Evolutionary conservation across 2,329 filamentous ascomycete species (phyloP), one percentile per base, ranked within the genome.

Genomic region (Chalara sp.): DNA sequence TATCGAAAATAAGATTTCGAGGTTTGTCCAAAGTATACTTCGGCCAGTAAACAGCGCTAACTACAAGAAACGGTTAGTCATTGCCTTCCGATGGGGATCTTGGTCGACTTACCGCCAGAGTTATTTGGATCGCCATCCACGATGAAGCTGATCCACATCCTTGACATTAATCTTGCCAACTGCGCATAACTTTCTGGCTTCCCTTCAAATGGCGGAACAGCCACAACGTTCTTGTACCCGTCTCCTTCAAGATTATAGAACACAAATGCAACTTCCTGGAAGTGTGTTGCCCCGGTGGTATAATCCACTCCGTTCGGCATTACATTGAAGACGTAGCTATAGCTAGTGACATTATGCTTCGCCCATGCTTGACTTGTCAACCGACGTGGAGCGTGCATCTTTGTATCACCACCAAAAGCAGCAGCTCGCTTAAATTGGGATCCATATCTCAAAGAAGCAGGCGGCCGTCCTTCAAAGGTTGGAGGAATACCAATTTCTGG

Each of bases 261-360:
- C 6, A 68, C 61, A 11, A 68, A 70, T 35, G 64, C 67, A 2
- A 71, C 70, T 43, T 63, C 67, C n/a, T 52, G 70, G 61, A 82
- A 83, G 61, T 83, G 80, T 0, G 73, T 72, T 0, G 72, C 74
- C 0, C 75, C 76, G 1, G 66, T 61, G 1, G 67, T 63, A 8
- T 68, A 65, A 0, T 69, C 63, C 1, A 73, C 57, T 7, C 76
- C 74, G 4, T 71, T 69, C 0, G 73, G 66, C 12, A 74, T 65
- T 6, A 78, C 78, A 60, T 84, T 80, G 70, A 84, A 85, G 44
- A 78, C 74, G 67, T 83, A 85, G 59, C 74, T 76, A 65, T 78
- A 85, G 7, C 77, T 77, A 6, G 73, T 64, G 1, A 78, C 60
- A 7, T 70, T 70, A 29, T 70, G 62, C 4, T 69, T 65, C 6